Base-by-base conservation (phyloP, 2,329 filamentous ascomycete species). In the Penicillium sp. region DNA sequence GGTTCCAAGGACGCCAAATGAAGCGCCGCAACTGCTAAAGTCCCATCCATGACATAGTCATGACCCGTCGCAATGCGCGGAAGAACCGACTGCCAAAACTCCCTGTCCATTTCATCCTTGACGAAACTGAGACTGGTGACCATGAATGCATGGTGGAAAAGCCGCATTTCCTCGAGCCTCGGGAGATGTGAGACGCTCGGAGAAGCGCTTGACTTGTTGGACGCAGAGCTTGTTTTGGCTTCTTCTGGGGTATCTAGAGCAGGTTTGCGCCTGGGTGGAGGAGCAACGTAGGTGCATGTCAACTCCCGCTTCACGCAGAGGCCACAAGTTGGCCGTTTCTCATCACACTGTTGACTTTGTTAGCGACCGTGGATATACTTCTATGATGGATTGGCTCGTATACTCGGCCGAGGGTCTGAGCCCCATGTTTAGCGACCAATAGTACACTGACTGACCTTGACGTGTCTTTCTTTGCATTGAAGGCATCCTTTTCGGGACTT, bases 401-500 rank as follows among this genome's bases (percentile, higher is more conserved):
- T 37, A 9, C 18, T 19, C 16, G 5, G 47, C 18, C 27, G 27
- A 50, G 35, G 22, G 22, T 24, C 43, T 31, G 43, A 31, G 43
- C 13, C 19, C 19, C 41, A 31, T 18, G 3, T n/a, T 24, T 31
- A 22, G 14, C 49, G 24, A 11, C 11, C 14, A 16, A 24, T 40
- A 33, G 37, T 54, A 19, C 35, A 16, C 58, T 58, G n/a, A 16
- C 58, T 58, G n/a, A 60, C 59, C 52, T 60, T 60, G 40, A 60
- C 52, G 36, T 58, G 59, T 22, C 59, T 33, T 39, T 60, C 55
- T 55, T 60, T 60, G 44, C 55, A 60, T 53, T 58, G 59, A 11
- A 58, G 37, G 52, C 59, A 60, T 19, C 59, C 59, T 51, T 54
- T 56, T 35, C 59, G 37, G 16, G 59, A 60, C 39, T 60, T 60